A percentile compares a stretch with the other conserved stretches of the same genome.
Evolutionary conservation across 78 protist species (phyloP).

Genomic region (Dictyostelium brefeldianum): DNA sequence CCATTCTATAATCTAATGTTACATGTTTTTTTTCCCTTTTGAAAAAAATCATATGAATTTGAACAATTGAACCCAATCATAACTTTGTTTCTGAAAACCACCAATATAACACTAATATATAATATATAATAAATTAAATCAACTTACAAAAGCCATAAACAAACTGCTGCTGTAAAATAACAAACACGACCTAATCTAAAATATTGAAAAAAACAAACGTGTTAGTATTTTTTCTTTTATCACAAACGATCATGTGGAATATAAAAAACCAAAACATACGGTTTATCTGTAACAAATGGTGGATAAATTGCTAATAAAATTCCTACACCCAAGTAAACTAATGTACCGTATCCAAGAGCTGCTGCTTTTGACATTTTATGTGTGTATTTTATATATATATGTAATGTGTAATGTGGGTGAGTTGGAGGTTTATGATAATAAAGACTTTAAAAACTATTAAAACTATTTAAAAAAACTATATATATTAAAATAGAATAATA

Average conservation of each 20-base stretch:
- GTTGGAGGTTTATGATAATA: background rate
- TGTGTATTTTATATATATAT: background rate
- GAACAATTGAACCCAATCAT: no score
- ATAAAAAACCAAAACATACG: conserved; percentile 51
- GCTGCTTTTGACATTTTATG: background rate
- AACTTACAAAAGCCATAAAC: conserved; percentile 76
- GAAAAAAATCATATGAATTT: no score
- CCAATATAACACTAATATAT: background rate
- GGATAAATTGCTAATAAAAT: conserved; percentile 53
- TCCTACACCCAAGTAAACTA: conserved; percentile 56
- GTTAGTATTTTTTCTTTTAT: no score
- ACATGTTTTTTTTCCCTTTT: no score
- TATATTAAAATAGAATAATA: background rate
- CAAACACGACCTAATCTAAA: conserved; percentile 62
- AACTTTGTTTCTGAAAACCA: background rate
- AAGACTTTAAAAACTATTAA: background rate
- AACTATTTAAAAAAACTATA: background rate
- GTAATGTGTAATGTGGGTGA: background rate
- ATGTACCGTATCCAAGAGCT: conserved; percentile 46
- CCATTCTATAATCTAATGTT: no score
- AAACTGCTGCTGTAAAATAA: conserved; percentile 26
- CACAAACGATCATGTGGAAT: no score
- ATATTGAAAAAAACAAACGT: background rate
- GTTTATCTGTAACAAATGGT: conserved; percentile 49
- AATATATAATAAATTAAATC: background rate